Evolutionary conservation across 176 grass and related monocot species (phyloP).

Genomic region (Leersia perrieri): DNA sequence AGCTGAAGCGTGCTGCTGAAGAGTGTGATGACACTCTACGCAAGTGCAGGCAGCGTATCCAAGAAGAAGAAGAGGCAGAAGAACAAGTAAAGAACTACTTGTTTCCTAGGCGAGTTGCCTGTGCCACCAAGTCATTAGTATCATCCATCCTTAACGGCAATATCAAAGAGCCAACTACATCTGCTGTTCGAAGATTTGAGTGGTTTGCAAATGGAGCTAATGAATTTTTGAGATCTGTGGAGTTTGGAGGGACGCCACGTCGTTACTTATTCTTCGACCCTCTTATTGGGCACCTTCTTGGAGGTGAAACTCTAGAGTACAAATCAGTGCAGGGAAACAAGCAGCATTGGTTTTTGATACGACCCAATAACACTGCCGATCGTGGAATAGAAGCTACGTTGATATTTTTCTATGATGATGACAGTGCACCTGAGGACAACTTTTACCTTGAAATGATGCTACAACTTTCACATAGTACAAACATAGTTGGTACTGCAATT

Average conservation of each 20-base stretch:
- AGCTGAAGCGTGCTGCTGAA: not conserved
- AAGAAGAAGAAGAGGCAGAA: not conserved
- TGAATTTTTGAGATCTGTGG: not conserved
- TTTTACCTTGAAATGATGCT: not conserved
- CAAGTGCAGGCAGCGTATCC: not conserved
- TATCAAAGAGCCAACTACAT: not conserved
- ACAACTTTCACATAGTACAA: not conserved
- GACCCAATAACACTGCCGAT: not conserved
- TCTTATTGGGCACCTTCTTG: not conserved
- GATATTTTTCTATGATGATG: not conserved
- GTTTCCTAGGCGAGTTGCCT: not conserved
- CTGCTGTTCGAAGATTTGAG: no score
- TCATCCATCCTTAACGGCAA: not conserved
- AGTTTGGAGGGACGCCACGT: not conserved
- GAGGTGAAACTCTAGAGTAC: not conserved
- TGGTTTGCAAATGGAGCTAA: not conserved
- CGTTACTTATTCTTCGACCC: not conserved
- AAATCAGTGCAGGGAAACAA: not conserved
- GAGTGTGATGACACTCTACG: slow-evolving; percentile 6
- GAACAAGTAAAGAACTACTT: not conserved
- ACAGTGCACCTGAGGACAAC: not conserved
- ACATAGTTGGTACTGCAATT: not conserved
- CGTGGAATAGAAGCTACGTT: not conserved
- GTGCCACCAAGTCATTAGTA: not conserved
- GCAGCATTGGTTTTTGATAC: not conserved